Evolutionary conservation across 1,284 basidiomycete species (phyloP), one percentile per base, ranked within the genome.

Genomic region (Ceratobasidium sp.): DNA sequence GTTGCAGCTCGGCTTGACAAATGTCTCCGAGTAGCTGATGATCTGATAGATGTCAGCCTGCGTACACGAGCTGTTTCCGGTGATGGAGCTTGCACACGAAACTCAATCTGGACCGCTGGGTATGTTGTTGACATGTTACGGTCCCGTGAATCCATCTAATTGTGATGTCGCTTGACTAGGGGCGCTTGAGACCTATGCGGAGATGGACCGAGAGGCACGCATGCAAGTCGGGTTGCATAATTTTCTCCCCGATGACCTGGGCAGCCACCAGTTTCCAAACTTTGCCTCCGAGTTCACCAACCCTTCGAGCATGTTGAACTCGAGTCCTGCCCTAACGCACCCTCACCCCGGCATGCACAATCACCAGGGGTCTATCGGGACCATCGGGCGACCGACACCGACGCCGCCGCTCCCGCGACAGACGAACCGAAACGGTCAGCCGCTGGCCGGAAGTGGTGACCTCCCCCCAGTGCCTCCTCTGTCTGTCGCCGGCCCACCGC

Each of bases 331-430:
- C 0, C 25, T 62, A 15, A 43, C 57, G 1, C 69, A 73, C 32
- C 40, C 69, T n/a, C 69, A 73, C 29, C 43, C 69, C n/a, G 69
- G 69, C 8, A 73, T 73, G 69, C 69, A 62, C 37, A 22, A 43
- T n/a, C 51, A 32, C 29, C 57, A 44, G 51, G 69, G 69, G n/a
- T 44, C 68, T 19, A 73, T 73, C 6, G 43, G 40, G 11, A 73
- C 56, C 2, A 32, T n/a, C 2, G 69, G 69, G 2, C 69, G 69
- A 51, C 69, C 56, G 25, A 62, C 57, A 13, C 69, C 69, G 49
- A 73, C 40, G 17, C 49, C 51, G 25, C 66, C 68, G 34, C 68
- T 54, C 44, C 11, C 40, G 19, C 57, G 62, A 49, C 54, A 7
- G 9, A 9, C 44, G n/a, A 59, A 25, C n/a, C 51, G 51, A 9